phyloP scores from a whole-genome alignment of 2,329 filamentous ascomycete species.

The Podosphaera fusca region DNA sequence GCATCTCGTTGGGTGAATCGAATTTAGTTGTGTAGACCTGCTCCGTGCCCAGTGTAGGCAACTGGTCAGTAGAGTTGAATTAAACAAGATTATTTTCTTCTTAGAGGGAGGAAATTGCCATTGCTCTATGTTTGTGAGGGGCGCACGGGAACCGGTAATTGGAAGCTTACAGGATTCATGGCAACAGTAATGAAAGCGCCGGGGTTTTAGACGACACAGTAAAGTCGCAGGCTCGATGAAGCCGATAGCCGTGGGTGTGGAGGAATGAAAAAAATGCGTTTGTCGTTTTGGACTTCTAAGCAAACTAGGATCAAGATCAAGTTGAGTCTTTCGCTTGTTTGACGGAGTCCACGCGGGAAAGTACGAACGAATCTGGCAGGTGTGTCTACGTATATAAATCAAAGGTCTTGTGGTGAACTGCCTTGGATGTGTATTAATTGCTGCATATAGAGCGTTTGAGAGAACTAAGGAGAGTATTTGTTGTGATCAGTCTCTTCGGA shows the following conservation, averaged over 20 bases:
- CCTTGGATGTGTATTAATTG: no score
- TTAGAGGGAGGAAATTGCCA: background rate
- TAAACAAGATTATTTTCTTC: conserved; percentile 4
- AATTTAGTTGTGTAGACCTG: conserved; percentile 11
- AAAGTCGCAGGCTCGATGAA: background rate
- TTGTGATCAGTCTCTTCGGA: no score
- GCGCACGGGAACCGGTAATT: background rate
- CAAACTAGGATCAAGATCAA: no score
- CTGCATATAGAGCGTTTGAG: no score
- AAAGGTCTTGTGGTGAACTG: no score
- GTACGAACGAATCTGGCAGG: background rate
- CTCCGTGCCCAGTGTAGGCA: background rate
- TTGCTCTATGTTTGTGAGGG: background rate
- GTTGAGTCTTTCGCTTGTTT: no score
- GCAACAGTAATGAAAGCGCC: conserved; percentile 3
- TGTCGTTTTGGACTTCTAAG: background rate
- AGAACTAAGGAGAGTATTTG: no score
- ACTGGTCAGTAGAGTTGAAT: conserved; percentile 1
- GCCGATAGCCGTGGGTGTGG: background rate
- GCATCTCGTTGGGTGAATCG: conserved; percentile 16
- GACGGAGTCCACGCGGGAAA: background rate
- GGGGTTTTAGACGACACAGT: background rate
- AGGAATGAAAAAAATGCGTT: background rate
- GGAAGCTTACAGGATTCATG: conserved; percentile 11
- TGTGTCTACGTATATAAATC: no score